Percentiles rank a stretch among this genome's conserved stretches.
phyloP scores from a whole-genome alignment of 768 basidiomycete species.

The Ramaria sp. region DNA sequence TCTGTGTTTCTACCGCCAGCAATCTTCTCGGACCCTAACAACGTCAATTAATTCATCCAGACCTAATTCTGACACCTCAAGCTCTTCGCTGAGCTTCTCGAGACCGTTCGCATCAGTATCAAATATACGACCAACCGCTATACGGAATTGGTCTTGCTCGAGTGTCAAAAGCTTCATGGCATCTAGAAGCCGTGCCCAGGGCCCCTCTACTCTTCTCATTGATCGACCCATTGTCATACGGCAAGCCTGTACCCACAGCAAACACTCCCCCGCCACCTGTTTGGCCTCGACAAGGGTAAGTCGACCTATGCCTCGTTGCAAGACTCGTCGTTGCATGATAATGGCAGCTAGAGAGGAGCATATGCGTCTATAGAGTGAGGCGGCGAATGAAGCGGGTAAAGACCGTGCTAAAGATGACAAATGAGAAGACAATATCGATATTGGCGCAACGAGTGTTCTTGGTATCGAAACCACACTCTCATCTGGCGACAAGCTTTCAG shows the following conservation, averaged over 20 bases:
- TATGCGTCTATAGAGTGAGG: conserved; percentile 63
- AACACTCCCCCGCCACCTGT: conserved; percentile 56
- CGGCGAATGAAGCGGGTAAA: conserved; percentile 47
- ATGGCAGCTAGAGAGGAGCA: conserved; percentile 62
- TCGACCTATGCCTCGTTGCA: conserved; percentile 58
- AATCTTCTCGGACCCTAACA: conserved; percentile 34
- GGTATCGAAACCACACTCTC: conserved; percentile 41
- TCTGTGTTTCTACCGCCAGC: background rate
- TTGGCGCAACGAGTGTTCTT: conserved; percentile 59
- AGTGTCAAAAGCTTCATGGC: conserved; percentile 57
- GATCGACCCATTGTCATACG: conserved; percentile 41
- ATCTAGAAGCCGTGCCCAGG: conserved; percentile 66
- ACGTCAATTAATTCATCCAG: conserved; percentile 51
- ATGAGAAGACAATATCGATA: conserved; percentile 75
- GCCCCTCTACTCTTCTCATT: conserved; percentile 47
- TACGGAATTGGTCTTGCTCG: conserved; percentile 42
- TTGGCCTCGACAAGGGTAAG: conserved; percentile 51
- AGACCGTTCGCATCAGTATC: conserved; percentile 37
- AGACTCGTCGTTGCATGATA: conserved; percentile 72
- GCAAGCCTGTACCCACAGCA: conserved; percentile 77
- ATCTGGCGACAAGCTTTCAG: conserved; percentile 13
- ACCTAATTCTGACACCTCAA: conserved; percentile 52
- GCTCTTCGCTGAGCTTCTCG: conserved; percentile 33
- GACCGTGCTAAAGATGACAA: conserved; percentile 54
- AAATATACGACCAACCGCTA: conserved; percentile 23